Base-by-base conservation (phyloP, 2,329 filamentous ascomycete species). In the Endoconidiophora laricicola region DNA sequence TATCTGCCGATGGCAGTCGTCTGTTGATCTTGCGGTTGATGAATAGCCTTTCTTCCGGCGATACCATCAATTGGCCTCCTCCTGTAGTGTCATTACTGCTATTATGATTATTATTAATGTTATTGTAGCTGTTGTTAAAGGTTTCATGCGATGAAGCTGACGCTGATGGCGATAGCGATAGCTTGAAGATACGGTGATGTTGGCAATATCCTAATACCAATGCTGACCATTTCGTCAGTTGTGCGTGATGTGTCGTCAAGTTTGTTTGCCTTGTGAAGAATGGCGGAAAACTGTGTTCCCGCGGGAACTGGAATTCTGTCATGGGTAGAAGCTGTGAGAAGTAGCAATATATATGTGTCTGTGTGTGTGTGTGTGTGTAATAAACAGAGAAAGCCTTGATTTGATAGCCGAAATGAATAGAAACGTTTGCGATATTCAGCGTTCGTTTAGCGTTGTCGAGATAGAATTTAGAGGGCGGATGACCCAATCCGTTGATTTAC, bases 241-340 rank as follows among this genome's bases (percentile, higher is more conserved):
- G 86, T 43, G 81, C 78, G 65, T 81, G 76, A 61, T 74, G 80
- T 7, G 83, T 90, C 26, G 75, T 74, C 54, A 78, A 70, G 67
- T 86, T 86, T 36, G 80, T 76, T 65, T 91, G 85, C 49, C 78
- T 78, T 50, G 83, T 87, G 76, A 84, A 91, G 79, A 91, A 88
- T 60, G 85, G 81, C 0, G 85, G 85, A 69, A 86, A 90, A 67
- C 70, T 69, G 72, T 87, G 83, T 62, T 78, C 74, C 57, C 69
- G 71, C 3, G 78, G 78, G 63, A 78, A 81, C 38, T 58, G 50
- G 63, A 79, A 80, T n/a, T 47, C 49, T 10, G 39, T 37, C 49
- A 51, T 51, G 14, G 26, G 10, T 29, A 29, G 10, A 18, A 29
- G 6, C 26, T 10, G 10, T 2, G 6, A 29, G 6, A 10, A 29